Percentiles rank a stretch among this genome's conserved stretches.
These are phyloP conservation scores for Nemophila menziesii DNA, from an alignment of 257 asterid genomes.

Conservation along the genomic window DNA sequence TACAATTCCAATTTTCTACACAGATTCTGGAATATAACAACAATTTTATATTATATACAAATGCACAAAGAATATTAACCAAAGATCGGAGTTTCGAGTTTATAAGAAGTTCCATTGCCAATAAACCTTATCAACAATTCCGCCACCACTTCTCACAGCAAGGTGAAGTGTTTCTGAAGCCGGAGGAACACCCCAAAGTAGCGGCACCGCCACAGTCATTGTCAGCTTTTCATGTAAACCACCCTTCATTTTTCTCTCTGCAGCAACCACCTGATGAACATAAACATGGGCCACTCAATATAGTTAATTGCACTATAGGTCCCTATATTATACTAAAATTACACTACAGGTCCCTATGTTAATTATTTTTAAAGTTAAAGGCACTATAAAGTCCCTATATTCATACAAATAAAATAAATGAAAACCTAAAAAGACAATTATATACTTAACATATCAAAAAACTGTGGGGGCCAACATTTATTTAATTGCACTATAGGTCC, in stretches of 20 bases:
- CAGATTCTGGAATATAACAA: slow-evolving; percentile 18
- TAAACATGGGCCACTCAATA: neutral
- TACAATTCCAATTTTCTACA: slow-evolving; percentile 17
- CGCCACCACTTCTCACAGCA: slow-evolving; percentile 91
- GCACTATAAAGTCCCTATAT: too few species aligned
- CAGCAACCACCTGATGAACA: slow-evolving; percentile 42
- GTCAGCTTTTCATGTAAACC: slow-evolving; percentile 83
- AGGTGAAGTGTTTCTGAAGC: slow-evolving; percentile 92
- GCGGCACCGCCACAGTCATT: slow-evolving; percentile 91
- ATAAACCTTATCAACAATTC: slow-evolving; percentile 87
- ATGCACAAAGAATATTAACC: slow-evolving; percentile 31
- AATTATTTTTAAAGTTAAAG: too few species aligned
- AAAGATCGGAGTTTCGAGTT: slow-evolving; percentile 14
- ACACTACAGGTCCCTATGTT: too few species aligned
- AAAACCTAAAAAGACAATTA: too few species aligned
- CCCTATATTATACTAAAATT: too few species aligned
- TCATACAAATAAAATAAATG: too few species aligned
- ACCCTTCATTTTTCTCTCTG: slow-evolving; percentile 67
- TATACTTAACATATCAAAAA: too few species aligned
- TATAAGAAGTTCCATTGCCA: slow-evolving; percentile 97
- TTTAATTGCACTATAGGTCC: too few species aligned
- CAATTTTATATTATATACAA: slow-evolving; percentile 30
- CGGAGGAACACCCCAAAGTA: slow-evolving; percentile 99
- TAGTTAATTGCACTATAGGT: neutral
- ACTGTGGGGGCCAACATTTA: too few species aligned